Percentiles rank a stretch among this genome's conserved stretches.
Evolutionary conservation across 139 green algal genomes (phyloP).

Genomic region (Chlorella sorokiniana): DNA sequence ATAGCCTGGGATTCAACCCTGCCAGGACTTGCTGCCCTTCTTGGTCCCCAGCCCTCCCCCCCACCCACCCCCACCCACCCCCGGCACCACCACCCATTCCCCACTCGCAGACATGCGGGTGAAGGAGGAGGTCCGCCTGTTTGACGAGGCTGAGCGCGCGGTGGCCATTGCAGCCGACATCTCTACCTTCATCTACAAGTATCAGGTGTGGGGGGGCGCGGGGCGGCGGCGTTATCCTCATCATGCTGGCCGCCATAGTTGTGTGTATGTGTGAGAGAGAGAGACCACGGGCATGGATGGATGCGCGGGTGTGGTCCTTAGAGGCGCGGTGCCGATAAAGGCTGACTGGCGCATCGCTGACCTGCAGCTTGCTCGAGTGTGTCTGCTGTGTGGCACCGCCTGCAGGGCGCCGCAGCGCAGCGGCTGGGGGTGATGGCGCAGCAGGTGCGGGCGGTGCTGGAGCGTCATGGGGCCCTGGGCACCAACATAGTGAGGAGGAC

Average conservation of each 20-base stretch:
- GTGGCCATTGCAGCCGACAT: neutral
- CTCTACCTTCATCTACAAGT: neutral
- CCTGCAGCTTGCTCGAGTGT: too few species aligned
- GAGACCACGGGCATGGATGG: neutral
- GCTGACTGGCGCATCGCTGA: neutral
- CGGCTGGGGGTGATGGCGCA: slow-evolving; percentile 8
- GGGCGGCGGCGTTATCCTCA: neutral
- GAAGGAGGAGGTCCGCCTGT: neutral
- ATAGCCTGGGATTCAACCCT: neutral
- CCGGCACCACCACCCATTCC: too few species aligned
- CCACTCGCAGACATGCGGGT: neutral
- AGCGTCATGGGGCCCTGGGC: neutral
- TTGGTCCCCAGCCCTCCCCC: too few species aligned
- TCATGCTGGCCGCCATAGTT: too few species aligned
- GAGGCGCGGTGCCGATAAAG: too few species aligned
- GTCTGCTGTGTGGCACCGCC: too few species aligned
- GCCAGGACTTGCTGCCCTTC: too few species aligned
- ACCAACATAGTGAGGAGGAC: neutral
- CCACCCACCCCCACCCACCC: too few species aligned
- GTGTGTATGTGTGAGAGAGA: too few species aligned
- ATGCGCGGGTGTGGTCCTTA: neutral
- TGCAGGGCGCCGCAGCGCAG: neutral
- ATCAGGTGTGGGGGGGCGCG: neutral
- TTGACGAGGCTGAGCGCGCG: neutral
- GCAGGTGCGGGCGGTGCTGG: slow-evolving; percentile 4